These are phyloP conservation scores for Aureobasidium mangrovei DNA, from an alignment of 2,329 filamentous ascomycete genomes.

Conservation along the genomic window DNA sequence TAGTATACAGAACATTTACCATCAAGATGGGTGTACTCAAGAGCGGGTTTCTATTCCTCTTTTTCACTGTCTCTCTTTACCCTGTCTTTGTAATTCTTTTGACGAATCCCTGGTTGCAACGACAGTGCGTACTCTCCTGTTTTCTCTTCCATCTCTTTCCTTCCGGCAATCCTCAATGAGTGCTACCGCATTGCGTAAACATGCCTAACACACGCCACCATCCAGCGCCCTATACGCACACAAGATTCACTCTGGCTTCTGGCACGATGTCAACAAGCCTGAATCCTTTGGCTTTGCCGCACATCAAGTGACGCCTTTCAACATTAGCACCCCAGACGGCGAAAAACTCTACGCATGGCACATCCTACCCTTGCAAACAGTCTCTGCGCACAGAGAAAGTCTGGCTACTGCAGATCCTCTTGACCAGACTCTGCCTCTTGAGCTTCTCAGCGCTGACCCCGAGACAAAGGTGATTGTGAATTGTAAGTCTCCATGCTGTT, in stretches of 20 bases:
- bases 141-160: background rate
- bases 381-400: constrained; percentile 59
- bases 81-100: constrained; percentile 54
- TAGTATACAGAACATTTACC: background rate
- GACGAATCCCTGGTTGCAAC: constrained; percentile 63
- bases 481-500: constrained; percentile 31
- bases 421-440: constrained; percentile 31
- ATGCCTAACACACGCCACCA: background rate
- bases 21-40: constrained; percentile 14
- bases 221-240: constrained; percentile 74
- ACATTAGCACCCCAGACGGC: constrained; percentile 62
- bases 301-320: constrained; percentile 84
- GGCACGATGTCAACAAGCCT: constrained; percentile 64
- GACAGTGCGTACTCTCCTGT: constrained; percentile 53
- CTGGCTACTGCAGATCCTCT: constrained; percentile 45
- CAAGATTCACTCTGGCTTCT: constrained; percentile 65
- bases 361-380: constrained; percentile 69
- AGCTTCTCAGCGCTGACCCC: constrained; percentile 43
- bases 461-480: constrained; percentile 47
- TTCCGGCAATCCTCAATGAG: too few relatives aligned
- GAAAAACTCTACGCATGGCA: constrained; percentile 85
- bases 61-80: constrained; percentile 55
- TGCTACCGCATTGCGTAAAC: too few relatives aligned
- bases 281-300: constrained; percentile 80
- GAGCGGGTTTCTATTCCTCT: constrained; percentile 32